Evolutionary conservation across 2,329 filamentous ascomycete species (phyloP), one percentile per base, ranked within the genome.

Genomic region (Alternaria rosae): DNA sequence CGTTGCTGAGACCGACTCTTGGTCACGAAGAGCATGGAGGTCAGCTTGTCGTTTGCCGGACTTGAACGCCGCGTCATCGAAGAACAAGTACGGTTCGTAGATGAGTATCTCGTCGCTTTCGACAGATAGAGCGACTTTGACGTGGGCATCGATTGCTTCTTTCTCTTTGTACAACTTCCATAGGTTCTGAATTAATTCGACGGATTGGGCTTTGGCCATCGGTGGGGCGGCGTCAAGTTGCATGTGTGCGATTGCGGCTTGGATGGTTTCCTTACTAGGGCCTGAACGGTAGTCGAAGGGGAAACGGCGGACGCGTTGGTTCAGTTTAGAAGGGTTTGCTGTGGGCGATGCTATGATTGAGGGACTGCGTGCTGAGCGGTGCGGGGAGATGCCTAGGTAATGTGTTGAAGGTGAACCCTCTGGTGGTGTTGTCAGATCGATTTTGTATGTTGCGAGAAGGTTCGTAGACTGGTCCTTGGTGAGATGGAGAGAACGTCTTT

Each of bases 11-110:
- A 89, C 84, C 5, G 80, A 72, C 5, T 82, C 75, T 25, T 79
- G 78, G 62, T 88, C 84, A 23, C 89, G 83, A 12, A 90, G 79
- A 7, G 78, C 76, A 69, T 91, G 89, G 26, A 92, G 81, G 48
- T 87, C 85, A 42, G 81, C 77, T 62, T 92, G 89, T 1, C 90
- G 85, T n/a, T 84, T 83, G 2, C 83, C 82, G 70, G 86, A 90
- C 57, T 85, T 84, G 77, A 86, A 89, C 1, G 89, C 89, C 3
- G 90, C 89, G 78, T 92, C 89, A 77, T 92, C 90, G 79, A 92
- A 91, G 61, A 86, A 86, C 69, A 91, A 86, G 50, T 83, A 82
- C 1, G 89, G 85, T 41, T 80, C 81, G 30, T 83, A 83, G 15
- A 89, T 78, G 54, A 85, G 80, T 1, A 91, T 69, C 2, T 74